A percentile compares a stretch with the other conserved stretches of the same genome.
Conservation (phyloP, 2,329 filamentous ascomycete species). For the Neonectria magnoliae region DNA sequence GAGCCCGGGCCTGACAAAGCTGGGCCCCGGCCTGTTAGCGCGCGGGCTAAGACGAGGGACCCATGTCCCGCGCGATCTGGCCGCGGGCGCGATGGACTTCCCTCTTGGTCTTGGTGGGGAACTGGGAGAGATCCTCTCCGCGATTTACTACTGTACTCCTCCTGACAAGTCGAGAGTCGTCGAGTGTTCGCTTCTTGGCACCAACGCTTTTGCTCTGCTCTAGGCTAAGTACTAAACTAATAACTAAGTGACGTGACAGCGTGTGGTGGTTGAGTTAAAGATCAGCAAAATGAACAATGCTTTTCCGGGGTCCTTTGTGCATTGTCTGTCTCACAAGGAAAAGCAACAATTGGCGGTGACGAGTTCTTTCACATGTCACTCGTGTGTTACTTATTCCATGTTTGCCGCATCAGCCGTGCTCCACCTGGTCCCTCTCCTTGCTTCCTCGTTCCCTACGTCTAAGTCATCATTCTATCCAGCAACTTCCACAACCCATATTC, state of each 20-base stretch:
- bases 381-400: not conserved
- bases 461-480: too few species aligned
- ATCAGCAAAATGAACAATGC: not conserved
- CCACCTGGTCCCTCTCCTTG: not conserved
- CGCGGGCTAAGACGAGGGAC: not conserved
- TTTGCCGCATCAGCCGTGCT: not conserved
- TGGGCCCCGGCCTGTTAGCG: not conserved
- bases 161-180: too few species aligned
- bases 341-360: not conserved
- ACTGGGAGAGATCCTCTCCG: too few species aligned
- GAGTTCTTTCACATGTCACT: not conserved
- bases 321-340: too few species aligned
- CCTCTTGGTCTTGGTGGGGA: too few species aligned
- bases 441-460: not conserved
- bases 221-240: too few species aligned
- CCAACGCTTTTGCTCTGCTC: too few species aligned
- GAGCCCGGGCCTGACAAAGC: not conserved
- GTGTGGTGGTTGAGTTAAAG: not conserved
- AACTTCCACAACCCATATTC: too few species aligned
- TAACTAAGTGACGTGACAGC: too few species aligned
- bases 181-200: too few species aligned
- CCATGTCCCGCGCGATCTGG: not conserved
- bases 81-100: not conserved
- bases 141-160: too few species aligned
- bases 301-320: too few species aligned